phyloP scores from a whole-genome alignment of 2,329 filamentous ascomycete genomes.

The Furcasterigmium sp. region DNA sequence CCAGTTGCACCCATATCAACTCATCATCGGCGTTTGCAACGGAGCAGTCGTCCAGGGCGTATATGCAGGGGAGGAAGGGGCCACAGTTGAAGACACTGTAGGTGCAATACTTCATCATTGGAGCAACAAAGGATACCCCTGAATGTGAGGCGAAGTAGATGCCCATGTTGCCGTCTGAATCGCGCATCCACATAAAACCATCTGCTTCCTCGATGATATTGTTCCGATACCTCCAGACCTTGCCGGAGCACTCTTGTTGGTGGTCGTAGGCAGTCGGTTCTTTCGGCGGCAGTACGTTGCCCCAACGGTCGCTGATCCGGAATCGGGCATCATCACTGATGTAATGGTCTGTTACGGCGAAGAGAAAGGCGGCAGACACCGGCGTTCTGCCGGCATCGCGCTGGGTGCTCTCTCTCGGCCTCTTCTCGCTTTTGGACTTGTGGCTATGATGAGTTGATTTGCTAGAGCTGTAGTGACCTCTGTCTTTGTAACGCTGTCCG shows the following conservation, averaged over 20 bases:
- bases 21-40: too few species aligned
- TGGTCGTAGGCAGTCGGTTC: slow-evolving; percentile 14
- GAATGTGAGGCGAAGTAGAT: neutral
- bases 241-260: slow-evolving; percentile 18
- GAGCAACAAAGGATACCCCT: neutral
- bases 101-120: neutral
- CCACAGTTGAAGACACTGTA: slow-evolving; percentile 12
- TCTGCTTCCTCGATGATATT: slow-evolving; percentile 19
- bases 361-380: slow-evolving; percentile 25
- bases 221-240: slow-evolving; percentile 28
- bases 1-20: slow-evolving; percentile 21
- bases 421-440: slow-evolving; percentile 3
- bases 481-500: too few species aligned
- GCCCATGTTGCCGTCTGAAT: slow-evolving; percentile 7
- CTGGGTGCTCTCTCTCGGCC: neutral
- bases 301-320: slow-evolving; percentile 12
- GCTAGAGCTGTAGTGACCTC: neutral
- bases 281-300: slow-evolving; percentile 25
- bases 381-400: neutral
- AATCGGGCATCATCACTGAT: slow-evolving; percentile 9
- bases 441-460: neutral
- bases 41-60: neutral
- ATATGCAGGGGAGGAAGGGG: slow-evolving; percentile 12
- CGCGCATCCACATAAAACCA: slow-evolving; percentile 15
- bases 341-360: slow-evolving; percentile 29